Base-by-base conservation (phyloP, 805 yeast species). In the Pichia deserticola region DNA sequence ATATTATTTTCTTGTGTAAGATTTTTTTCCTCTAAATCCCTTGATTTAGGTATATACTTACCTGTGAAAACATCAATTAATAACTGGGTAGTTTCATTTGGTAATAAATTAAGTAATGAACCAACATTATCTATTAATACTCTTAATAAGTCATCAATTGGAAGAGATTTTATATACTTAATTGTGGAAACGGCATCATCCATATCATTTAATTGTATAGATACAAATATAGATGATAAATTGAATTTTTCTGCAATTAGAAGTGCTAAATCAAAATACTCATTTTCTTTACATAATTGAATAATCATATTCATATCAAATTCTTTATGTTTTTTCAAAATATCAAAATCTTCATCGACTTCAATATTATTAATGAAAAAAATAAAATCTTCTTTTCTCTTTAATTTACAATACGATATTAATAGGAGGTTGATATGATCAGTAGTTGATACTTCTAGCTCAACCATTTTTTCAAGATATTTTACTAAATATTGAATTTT, bases 11-110 rank as follows among this genome's bases (percentile, higher is more conserved):
- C 48, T 5, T 28, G 12, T 2, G 29, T 15, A 15, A 36, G 36
- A 59, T 81, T 77, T 57, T 78, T 78, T 13, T 37, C 15, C 28
- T 36, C 42, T 36, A 42, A 47, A 42, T 38, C 43, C 42, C 45
- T 48, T 37, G 34, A 42, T 40, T 36, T 25, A 30, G 89, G 84
- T 32, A 67, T 70, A 62, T 84, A 92, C 48, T 78, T 81, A 0
- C 97, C 97, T 0, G 98, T 92, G 62, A 92, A 93, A 0, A 92
- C 85, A 32, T 86, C 84, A 45, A 93, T 89, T 50, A 92, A 70
- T 36, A 93, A 66, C 33, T 83, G 83, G 1, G 96, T 89, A 0
- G 96, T 85, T 49, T 84, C 89, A 50, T 85, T 77, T 0, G 98
- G 97, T 37, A 79, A 67, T 42, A 72, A 62, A 36, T 85, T 86